Evolutionary conservation across 176 grass and related monocot species (phyloP).

Genomic region (Ampelocalamus luodianensis): DNA sequence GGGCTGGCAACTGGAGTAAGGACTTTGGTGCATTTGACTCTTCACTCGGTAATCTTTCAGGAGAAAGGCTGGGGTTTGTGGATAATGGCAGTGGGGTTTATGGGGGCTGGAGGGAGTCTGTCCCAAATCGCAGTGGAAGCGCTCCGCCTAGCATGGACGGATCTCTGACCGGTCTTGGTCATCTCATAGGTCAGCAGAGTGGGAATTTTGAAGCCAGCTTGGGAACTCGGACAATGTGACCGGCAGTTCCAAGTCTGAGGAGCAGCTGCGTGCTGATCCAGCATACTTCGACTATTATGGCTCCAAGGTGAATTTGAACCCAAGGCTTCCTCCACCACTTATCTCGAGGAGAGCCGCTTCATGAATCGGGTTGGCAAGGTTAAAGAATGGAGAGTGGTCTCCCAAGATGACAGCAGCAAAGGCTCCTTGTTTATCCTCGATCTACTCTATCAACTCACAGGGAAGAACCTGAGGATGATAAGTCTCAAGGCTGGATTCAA

Average conservation of each 20-base stretch:
- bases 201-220: slow-evolving; percentile 59
- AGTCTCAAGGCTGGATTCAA: slow-evolving; percentile 68
- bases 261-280: slow-evolving; percentile 77
- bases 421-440: slow-evolving; percentile 63
- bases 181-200: slow-evolving; percentile 56
- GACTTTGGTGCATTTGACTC: slow-evolving; percentile 49
- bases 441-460: slow-evolving; percentile 81
- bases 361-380: slow-evolving; percentile 67
- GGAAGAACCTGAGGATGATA: slow-evolving; percentile 96
- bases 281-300: slow-evolving; percentile 90
- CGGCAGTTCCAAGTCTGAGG: slow-evolving; percentile 62
- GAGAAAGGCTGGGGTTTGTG: slow-evolving; percentile 69
- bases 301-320: slow-evolving; percentile 90
- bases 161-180: slow-evolving; percentile 70
- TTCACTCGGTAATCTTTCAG: slow-evolving; percentile 56
- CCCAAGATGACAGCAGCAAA: slow-evolving; percentile 57
- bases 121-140: slow-evolving; percentile 89
- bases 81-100: slow-evolving; percentile 55
- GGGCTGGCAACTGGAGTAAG: slow-evolving; percentile 74
- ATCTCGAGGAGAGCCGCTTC: slow-evolving; percentile 78
- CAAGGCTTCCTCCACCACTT: slow-evolving; percentile 92
- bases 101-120: slow-evolving; percentile 57
- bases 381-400: slow-evolving; percentile 66
- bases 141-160: slow-evolving; percentile 98
- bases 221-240: slow-evolving; percentile 42